Evolutionary conservation across 2,329 filamentous ascomycete genomes (phyloP), one percentile per base, ranked within the genome.

Genomic region (Didymellaceae sp.): DNA sequence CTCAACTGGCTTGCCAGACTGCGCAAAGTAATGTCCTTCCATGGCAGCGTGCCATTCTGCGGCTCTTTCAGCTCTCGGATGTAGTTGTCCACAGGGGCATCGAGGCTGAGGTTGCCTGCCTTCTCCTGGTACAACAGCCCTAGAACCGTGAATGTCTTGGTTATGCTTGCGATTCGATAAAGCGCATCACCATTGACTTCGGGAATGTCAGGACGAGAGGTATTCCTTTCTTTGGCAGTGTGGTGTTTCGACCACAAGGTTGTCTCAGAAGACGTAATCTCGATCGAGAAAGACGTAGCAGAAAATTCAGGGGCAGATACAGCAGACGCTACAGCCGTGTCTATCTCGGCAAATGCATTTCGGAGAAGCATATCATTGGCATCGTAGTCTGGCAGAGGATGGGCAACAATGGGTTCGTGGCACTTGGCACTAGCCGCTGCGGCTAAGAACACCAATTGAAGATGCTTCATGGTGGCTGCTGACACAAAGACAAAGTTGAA

Each of bases 21-120:
- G 7, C 75, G 67, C 43, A 78, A 56, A 1, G 75, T 77, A 41
- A 77, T 76, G 40, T 76, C 71, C 21, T 75, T 71, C 73, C 74
- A 78, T 3, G 66, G 66, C 26, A 73, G 59, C 1, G 55, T 68
- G 2, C 68, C 68, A 2, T 62, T 52, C 30, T 70, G 64, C 20
- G 63, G 50, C 4, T 61, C 64, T 16, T 53, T 58, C 31, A 75
- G 44, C 45, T 71, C 69, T 6, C 52, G 40, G 9, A 75, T 58
- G 48, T 73, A 73, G 17, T 62, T 68, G 14, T 67, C 56, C 8
- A 74, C 59, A 0, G 69, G 50, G 9, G 66, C 66, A 45, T 73
- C 70, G n/a, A 73, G 48, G 25, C 65, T 71, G 42, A 73, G 35
- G n/a, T 71, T 71, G 0, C 68, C 67, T 1, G 66, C 62, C 14